Base-by-base conservation (phyloP, 768 basidiomycete species). In the Tricholoma hemisulphureum region DNA sequence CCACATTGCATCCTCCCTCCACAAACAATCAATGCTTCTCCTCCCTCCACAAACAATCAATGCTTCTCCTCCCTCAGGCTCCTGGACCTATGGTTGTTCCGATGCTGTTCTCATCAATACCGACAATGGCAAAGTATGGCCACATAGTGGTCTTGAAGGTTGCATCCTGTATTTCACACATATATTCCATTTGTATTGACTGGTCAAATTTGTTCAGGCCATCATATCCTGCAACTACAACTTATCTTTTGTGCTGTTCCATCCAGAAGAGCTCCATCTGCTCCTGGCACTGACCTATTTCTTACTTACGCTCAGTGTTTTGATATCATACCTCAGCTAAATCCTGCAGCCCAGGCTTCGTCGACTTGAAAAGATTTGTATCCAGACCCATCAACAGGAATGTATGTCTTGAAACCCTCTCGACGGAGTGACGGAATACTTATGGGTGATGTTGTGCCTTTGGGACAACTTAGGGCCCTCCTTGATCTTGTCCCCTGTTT, bases 241-340 rank as follows among this genome's bases (percentile, higher is more conserved):
- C 54, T 55, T 14, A 55, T 55, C 9, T 55, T 55, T 45, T 14
- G 26, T 31, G 41, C 41, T 31, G 54, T 55, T 26, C 35, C 29
- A 20, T 31, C 54, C 10, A 45, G 39, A 26, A 41, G 16, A 13
- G 41, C 54, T 23, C 37, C 37, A 18, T 26, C 18, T 26, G 35
- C 26, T 28, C 21, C 48, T 31, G 29, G 50, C 6, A 35, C 34
- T 34, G 57, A 35, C 20, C 24, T 34, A 31, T 62, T 41, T 43
- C 49, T 51, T 14, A 29, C 24, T 1, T 52, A 57, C 13, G 48
- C 39, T 43, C 41, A 31, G 18, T 14, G 29, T 20, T 55, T 55
- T 6, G 21, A 60, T 37, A 57, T 57, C 46, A 13, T 56, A 32
- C 51, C 56, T 43, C 56, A 57, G 35, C 18, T n/a, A 37, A 57